Conservation (phyloP, 139 green algal genomes). For the Tetradesmus obliquus region DNA sequence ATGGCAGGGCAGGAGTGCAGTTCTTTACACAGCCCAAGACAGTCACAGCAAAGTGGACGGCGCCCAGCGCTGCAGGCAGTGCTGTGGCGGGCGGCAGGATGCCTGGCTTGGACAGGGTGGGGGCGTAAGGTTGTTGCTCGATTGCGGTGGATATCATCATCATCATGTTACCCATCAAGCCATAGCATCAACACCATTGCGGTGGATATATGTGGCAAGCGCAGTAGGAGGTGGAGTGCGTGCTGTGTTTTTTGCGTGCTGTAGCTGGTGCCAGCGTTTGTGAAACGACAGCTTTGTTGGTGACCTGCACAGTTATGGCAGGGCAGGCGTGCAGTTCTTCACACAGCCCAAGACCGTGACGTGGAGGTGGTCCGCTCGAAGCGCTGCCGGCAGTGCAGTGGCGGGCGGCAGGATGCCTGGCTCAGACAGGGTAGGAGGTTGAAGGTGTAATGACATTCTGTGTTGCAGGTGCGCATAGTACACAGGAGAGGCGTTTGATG, state of each 20-base stretch:
- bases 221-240: not conserved
- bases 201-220: too few relatives aligned
- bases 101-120: conserved; percentile 70
- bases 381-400: too few relatives aligned
- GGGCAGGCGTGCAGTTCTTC: conserved; percentile 93
- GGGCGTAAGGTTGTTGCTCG: conserved; percentile 35
- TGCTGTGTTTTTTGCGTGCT: conserved; percentile 32
- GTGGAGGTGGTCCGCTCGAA: conserved; percentile 75
- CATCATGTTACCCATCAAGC: too few relatives aligned
- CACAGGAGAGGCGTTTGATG: too few relatives aligned
- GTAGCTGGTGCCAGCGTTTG: too few relatives aligned
- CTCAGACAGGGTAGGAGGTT: conserved; percentile 66
- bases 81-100: conserved; percentile 47
- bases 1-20: conserved; percentile 88
- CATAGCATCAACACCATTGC: too few relatives aligned
- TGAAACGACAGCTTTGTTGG: conserved; percentile 52
- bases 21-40: conserved; percentile 98
- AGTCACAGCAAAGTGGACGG: conserved; percentile 87
- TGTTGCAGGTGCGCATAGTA: too few relatives aligned
- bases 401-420: conserved; percentile 60
- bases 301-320: conserved; percentile 94
- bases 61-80: not conserved
- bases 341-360: conserved; percentile 97
- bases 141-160: too few relatives aligned
- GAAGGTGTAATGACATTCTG: too few relatives aligned